phyloP scores from a whole-genome alignment of 345 rosid species.

The Aegle marmelos region DNA sequence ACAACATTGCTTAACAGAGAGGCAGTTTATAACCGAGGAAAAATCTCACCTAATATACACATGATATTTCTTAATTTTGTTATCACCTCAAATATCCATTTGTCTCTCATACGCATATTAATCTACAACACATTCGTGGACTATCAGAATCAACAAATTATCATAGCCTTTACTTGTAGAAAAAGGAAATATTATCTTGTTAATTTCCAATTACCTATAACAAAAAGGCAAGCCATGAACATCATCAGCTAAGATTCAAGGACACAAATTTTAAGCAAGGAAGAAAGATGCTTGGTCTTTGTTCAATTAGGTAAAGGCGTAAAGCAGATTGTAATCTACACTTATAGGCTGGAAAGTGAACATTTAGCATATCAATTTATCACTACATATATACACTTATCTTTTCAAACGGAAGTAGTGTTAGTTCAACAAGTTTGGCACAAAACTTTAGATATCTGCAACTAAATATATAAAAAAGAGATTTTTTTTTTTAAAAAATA shows the following conservation, averaged over 20 bases:
- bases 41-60: no score
- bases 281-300: slow-evolving; percentile 8
- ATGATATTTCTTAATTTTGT: no score
- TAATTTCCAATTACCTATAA: neutral
- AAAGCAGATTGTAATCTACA: neutral
- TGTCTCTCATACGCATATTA: neutral
- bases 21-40: slow-evolving; percentile 10
- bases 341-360: slow-evolving; percentile 17
- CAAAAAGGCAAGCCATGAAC: slow-evolving; percentile 24
- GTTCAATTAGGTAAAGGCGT: slow-evolving; percentile 17
- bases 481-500: no score
- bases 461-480: no score
- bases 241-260: slow-evolving; percentile 18
- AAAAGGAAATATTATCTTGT: neutral
- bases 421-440: slow-evolving; percentile 22
- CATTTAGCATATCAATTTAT: neutral
- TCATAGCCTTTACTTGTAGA: neutral
- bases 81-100: no score
- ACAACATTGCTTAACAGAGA: slow-evolving; percentile 23
- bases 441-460: neutral
- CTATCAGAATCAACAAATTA: neutral
- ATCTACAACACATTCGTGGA: neutral
- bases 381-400: neutral
- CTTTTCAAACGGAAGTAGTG: neutral
- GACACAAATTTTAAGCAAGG: neutral